Base-by-base conservation (phyloP, 2,329 filamentous ascomycete genomes). In the Colletotrichum neosansevieriae region DNA sequence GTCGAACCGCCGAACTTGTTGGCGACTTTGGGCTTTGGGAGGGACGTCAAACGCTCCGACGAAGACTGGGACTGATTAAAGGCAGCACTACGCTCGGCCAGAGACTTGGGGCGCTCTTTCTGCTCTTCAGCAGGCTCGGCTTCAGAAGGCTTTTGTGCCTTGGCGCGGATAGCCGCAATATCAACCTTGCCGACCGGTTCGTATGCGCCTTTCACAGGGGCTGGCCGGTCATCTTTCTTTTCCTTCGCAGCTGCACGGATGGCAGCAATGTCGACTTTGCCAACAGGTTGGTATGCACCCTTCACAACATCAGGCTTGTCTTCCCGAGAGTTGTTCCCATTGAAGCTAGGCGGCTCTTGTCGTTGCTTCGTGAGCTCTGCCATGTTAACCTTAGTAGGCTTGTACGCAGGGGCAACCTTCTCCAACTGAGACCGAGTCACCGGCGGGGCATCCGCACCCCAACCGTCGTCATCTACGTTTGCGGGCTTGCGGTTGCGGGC, bases 141-240 rank as follows among this genome's bases (percentile, higher is more conserved):
- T 34, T 77, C 74, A 34, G 73, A 71, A 54, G 87, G 87, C 71
- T 89, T 91, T 79, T 96, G 92, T 6, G 94, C 91, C 79, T 89
- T 91, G 21, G 95, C 91, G 71, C 93, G 89, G 76, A 99, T 98
- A 21, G 95, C 94, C 49, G 93, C 93, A 79, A 99, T 98, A 74
- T 99, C 96, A 10, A 99, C 95, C 81, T 98, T 98, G 53, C 96
- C 96, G 19, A 98, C 85, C 2, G 96, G 96, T 79, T 98, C 92
- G 76, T 99, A 99, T 24, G 94, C 88, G 47, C 96, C 96, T 81
- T 97, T 98, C 19, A 98, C 93, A 5, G 89, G 88, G 1, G 91
- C 88, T 3, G 96, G 96, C 63, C 94, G 87, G 73, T 97, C 92
- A 75, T 98, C 94, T 51, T 86, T 86, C 79, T 78, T 84, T 74